Percentiles rank a stretch among this genome's conserved stretches.
Conservation (phyloP, 306 rosid genomes). For the Carpinus viminea region DNA sequence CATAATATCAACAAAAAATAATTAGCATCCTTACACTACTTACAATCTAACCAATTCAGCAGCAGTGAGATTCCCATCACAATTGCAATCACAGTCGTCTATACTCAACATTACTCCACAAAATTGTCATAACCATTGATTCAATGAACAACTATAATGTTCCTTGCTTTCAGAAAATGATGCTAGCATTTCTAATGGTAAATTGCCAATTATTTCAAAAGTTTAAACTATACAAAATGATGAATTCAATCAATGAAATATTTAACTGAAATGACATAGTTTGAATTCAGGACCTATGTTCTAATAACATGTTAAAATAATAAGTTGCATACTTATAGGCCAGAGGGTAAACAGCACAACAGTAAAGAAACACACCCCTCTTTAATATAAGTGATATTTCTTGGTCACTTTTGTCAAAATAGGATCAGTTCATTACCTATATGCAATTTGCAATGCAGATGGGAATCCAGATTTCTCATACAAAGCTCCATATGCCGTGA, state of each 20-base stretch:
- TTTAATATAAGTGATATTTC: background rate
- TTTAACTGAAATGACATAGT: too few relatives aligned
- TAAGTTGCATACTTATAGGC: background rate
- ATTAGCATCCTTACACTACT: background rate
- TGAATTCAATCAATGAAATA: too few relatives aligned
- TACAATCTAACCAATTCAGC: too few relatives aligned
- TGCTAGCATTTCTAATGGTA: too few relatives aligned
- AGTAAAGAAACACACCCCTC: background rate
- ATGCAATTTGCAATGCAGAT: constrained; percentile 72
- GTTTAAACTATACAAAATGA: too few relatives aligned
- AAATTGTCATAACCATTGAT: background rate
- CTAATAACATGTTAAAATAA: too few relatives aligned
- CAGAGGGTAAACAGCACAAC: background rate
- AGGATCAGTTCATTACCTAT: constrained; percentile 49
- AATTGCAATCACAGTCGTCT: background rate
- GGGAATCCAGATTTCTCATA: constrained; percentile 78
- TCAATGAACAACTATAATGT: background rate
- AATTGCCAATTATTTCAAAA: too few relatives aligned
- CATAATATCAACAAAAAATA: constrained; percentile 10
- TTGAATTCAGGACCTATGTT: too few relatives aligned
- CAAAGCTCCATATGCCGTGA: constrained; percentile 54
- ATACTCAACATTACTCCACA: background rate
- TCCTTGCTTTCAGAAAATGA: background rate
- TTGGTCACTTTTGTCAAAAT: background rate
- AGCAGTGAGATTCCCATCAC: too few relatives aligned